These are phyloP conservation scores for Penicillium soppii DNA, from an alignment of 495 filamentous ascomycete species.

Conservation along the genomic window DNA sequence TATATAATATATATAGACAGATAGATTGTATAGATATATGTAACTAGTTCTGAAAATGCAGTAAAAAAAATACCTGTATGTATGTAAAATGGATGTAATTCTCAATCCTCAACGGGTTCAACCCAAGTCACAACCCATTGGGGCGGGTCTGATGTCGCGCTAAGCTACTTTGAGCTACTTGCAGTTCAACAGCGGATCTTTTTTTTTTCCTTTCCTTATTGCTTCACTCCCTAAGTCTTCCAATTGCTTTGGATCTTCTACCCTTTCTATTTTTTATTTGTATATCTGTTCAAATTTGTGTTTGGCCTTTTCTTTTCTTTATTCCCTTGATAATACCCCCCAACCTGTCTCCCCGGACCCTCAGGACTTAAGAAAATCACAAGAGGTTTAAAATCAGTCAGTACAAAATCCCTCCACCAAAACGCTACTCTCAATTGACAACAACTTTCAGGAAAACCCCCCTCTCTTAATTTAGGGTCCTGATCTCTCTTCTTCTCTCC, in stretches of 20 bases:
- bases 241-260: constrained; percentile 2
- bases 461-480: not conserved
- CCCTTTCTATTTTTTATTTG: constrained; percentile 1
- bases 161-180: constrained; percentile 20
- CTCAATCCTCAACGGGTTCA: constrained; percentile 12
- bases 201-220: constrained; percentile 23
- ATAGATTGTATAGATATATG: too few relatives aligned
- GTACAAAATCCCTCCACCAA: too few relatives aligned
- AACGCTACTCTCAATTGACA: not conserved
- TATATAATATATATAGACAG: too few relatives aligned
- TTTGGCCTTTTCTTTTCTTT: too few relatives aligned
- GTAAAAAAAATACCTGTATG: too few relatives aligned
- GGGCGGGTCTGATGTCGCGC: constrained; percentile 18
- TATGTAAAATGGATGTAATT: not conserved
- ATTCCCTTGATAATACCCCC: constrained; percentile 7
- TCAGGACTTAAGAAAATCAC: not conserved
- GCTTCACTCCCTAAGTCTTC: constrained; percentile 15
- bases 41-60: too few relatives aligned
- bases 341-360: not conserved
- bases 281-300: constrained; percentile 12
- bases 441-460: not conserved
- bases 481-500: not conserved
- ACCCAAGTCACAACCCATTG: constrained; percentile 16
- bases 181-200: constrained; percentile 31
- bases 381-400: too few relatives aligned